Percentiles rank a stretch among this genome's conserved stretches.
Conservation (phyloP, 495 filamentous ascomycete genomes). For the Tuber melanosporum region DNA sequence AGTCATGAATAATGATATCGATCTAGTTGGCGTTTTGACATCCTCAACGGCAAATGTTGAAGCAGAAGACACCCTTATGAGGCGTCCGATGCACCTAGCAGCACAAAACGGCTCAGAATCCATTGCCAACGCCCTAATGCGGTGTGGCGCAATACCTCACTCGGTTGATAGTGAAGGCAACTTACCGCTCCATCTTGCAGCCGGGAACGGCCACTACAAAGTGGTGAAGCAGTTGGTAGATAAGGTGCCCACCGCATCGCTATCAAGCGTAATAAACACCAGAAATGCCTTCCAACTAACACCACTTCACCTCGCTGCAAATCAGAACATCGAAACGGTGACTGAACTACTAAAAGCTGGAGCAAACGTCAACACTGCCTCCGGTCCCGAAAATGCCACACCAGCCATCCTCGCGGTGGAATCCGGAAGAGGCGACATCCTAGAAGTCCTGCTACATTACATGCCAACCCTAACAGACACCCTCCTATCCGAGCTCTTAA, state of each 20-base stretch:
- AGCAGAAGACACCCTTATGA: not conserved
- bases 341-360: not conserved
- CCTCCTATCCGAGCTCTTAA: not conserved
- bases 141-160: not conserved
- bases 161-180: not conserved
- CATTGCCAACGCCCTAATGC: not conserved
- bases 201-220: slow-evolving; percentile 12
- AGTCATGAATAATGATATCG: not conserved
- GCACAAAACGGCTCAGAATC: slow-evolving; percentile 5
- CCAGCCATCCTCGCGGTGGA: not conserved
- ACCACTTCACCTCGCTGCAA: not conserved
- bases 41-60: not conserved
- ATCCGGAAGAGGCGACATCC: not conserved
- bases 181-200: slow-evolving; percentile 20
- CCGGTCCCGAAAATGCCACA: not conserved
- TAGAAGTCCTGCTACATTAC: not conserved
- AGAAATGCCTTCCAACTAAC: not conserved
- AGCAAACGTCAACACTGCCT: not conserved
- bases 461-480: not conserved
- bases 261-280: not conserved
- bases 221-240: not conserved
- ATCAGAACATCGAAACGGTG: not conserved
- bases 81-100: slow-evolving; percentile 7
- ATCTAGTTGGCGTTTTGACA: not conserved
- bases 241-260: not conserved